Conservation (phyloP, 2,329 filamentous ascomycete genomes). For the Diaporthe batatas region DNA sequence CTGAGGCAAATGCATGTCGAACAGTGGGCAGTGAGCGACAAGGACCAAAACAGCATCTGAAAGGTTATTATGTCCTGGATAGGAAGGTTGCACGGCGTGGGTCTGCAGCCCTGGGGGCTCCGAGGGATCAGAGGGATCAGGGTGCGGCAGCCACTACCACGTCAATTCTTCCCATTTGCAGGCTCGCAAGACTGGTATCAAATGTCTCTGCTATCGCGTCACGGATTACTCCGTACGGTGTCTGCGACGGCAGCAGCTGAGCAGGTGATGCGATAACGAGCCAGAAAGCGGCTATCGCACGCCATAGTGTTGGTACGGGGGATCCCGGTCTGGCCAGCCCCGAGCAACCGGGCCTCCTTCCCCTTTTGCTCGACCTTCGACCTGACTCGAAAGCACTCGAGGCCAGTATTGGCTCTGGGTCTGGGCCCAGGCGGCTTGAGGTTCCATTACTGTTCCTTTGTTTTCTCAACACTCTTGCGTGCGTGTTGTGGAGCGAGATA, state of each 20-base stretch:
- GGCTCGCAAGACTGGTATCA: background rate
- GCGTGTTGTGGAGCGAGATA: no score
- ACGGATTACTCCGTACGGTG: background rate
- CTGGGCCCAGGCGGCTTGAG: background rate
- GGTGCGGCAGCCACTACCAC: background rate
- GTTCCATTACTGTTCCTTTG: no score
- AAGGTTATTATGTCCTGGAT: slow-evolving; percentile 5
- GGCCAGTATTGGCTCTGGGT: background rate
- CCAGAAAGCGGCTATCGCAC: slow-evolving; percentile 28
- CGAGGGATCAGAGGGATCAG: background rate
- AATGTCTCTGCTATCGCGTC: background rate
- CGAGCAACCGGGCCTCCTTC: slow-evolving; percentile 15
- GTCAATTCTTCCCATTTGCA: slow-evolving; percentile 1
- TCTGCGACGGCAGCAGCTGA: background rate
- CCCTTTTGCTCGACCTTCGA: slow-evolving; percentile 6
- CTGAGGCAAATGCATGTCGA: background rate
- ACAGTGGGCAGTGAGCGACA: no score
- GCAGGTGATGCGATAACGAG: slow-evolving; percentile 22
- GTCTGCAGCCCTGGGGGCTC: slow-evolving; percentile 3
- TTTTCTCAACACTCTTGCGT: background rate
- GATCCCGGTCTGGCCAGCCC: background rate
- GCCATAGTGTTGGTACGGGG: slow-evolving; percentile 16
- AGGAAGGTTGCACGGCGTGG: slow-evolving; percentile 16
- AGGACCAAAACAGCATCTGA: no score
- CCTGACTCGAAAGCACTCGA: background rate